A percentile compares a stretch with the other conserved stretches of the same genome.
Conservation (phyloP, 2,329 filamentous ascomycete genomes). For the Laburnicola sp. region DNA sequence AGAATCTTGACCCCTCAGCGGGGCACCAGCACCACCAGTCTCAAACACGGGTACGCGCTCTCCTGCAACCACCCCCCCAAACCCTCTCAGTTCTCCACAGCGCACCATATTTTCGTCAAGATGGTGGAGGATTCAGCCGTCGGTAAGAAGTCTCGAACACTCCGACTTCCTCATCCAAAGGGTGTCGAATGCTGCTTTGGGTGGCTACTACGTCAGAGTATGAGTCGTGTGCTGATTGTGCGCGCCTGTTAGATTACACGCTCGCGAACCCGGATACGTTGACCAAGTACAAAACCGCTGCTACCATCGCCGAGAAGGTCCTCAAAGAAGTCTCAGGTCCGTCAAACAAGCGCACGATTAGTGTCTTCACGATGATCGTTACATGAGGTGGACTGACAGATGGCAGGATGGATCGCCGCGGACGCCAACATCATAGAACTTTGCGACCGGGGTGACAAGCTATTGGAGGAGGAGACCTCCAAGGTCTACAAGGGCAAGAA, state of each 20-base stretch:
- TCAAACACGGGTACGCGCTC: conserved; percentile 34
- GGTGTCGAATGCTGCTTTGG: background rate
- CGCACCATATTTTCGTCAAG: conserved; percentile 29
- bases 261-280: conserved; percentile 91
- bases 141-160: conserved; percentile 27
- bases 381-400: conserved; percentile 29
- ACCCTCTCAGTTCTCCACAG: conserved; percentile 26
- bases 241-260: conserved; percentile 69
- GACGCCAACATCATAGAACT: conserved; percentile 91
- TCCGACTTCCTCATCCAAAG: background rate
- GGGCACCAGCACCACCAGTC: conserved; percentile 25
- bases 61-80: conserved; percentile 27
- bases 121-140: conserved; percentile 43
- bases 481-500: conserved; percentile 99
- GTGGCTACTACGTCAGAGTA: conserved; percentile 13
- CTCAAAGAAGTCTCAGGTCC: conserved; percentile 76
- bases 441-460: conserved; percentile 93
- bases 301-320: conserved; percentile 92
- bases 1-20: conserved; percentile 33
- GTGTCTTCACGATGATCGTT: background rate
- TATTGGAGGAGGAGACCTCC: conserved; percentile 86
- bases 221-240: conserved; percentile 32
- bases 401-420: conserved; percentile 68
- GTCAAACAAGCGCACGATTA: conserved; percentile 15
- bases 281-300: conserved; percentile 98